Base-by-base conservation (phyloP, 139 green algal genomes). In the Picochlorum sp. region DNA sequence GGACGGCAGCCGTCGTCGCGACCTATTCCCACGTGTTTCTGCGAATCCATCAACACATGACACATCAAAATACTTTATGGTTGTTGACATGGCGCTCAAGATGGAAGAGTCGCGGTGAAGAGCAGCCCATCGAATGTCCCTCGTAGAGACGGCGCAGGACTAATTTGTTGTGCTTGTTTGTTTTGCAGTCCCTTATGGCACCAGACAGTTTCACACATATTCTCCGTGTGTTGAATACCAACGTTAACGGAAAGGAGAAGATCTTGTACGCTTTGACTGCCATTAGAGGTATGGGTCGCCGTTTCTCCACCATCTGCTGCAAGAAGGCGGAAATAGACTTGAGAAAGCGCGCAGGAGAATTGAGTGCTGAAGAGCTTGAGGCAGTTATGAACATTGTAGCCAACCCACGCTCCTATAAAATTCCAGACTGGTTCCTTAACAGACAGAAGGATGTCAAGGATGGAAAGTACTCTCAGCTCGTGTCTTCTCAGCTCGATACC, bases 391-490 rank as follows among this genome's bases (percentile, higher is more conserved):
- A 88, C 24, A 96, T 99, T 56, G 90, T 99, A 46, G 79, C 82
- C 78, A 97, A 98, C 88, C 94, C 94, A 21, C 83, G 90, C 66
- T 82, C 90, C 58, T 99, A 97, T 86, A 98, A 99, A 87, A 95
- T 98, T 68, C 94, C 93, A 57, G 90, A 98, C 79, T 99, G 89
- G 88, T 97, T 98, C 85, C 86, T 99, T 30, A 99, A 99, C 86
- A 93, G 89, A 68, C 82, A 95, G 80, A 94, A 94, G 77, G 89
- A 98, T 76, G 58, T 90, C 82, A 96, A 96, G 83, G 91, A 96
- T 34, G 92, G 92, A 70, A 78, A 82, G 61, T 96, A 86, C 84
- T 71, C 41, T 60, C 87, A 95, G 83, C 57, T 96, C 44, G 91
- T 85, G 18, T 92, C 89, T 24, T 89, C 80, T 20, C 65, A 62